A percentile compares a stretch with the other conserved stretches of the same genome.
These are phyloP conservation scores for Lipomyces sp. DNA, from an alignment of 805 yeast genomes.

Conservation along the genomic window DNA sequence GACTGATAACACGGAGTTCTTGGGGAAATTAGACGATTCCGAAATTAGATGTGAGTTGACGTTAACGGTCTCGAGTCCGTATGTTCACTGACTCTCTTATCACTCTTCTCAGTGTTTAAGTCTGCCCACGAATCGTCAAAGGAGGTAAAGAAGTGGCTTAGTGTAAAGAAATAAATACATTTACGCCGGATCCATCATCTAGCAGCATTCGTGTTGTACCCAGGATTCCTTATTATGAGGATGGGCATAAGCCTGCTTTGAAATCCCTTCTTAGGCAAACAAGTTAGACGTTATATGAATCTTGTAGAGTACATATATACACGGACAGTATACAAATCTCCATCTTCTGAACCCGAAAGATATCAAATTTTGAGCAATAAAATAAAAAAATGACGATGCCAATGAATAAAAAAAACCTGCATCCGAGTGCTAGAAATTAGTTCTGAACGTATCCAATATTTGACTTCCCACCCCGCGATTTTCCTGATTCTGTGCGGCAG, in stretches of 20 bases:
- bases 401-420: no score
- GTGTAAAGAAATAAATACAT: constrained; percentile 16
- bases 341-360: no score
- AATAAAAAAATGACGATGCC: no score
- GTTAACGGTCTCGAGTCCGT: background rate
- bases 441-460: constrained; percentile 23
- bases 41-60: constrained; percentile 49
- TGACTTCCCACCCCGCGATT: constrained; percentile 18
- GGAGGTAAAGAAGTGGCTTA: constrained; percentile 25
- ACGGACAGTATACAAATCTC: no score
- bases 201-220: no score
- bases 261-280: no score
- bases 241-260: no score
- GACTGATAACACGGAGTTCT: constrained; percentile 52
- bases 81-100: background rate
- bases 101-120: constrained; percentile 13
- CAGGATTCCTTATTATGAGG: no score
- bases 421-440: constrained; percentile 10
- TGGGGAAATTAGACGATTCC: constrained; percentile 69
- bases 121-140: constrained; percentile 24
- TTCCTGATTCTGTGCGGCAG: background rate
- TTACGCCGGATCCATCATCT: no score
- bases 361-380: no score
- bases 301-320: no score
- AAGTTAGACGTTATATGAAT: no score